A percentile compares a stretch with the other conserved stretches of the same genome.
Evolutionary conservation across 129 eudicot genomes (phyloP).

Genomic region (Artemisia annua): DNA sequence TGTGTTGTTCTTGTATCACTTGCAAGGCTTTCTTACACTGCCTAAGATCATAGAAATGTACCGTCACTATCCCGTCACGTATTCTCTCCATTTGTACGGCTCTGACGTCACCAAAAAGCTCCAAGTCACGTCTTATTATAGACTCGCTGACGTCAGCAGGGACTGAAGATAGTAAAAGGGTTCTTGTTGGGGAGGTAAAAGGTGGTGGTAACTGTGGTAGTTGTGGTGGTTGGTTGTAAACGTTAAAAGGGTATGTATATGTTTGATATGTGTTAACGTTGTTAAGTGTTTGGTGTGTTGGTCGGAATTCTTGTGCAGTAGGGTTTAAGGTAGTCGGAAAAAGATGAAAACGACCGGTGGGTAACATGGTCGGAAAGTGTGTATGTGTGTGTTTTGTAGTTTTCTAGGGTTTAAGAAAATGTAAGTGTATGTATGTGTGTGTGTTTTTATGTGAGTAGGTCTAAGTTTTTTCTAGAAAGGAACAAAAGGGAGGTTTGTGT

Average conservation of each 20-base stretch:
- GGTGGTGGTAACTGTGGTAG: slow-evolving; percentile 55
- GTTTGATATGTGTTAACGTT: slow-evolving; percentile 15
- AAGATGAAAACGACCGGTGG: slow-evolving; percentile 29
- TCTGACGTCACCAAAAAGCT: slow-evolving; percentile 83
- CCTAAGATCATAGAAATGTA: slow-evolving; percentile 85
- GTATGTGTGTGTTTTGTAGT: not conserved
- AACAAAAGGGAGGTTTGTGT: slow-evolving; percentile 45
- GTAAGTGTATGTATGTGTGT: not conserved
- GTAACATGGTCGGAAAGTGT: slow-evolving; percentile 38
- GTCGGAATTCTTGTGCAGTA: slow-evolving; percentile 76
- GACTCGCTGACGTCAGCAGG: slow-evolving; percentile 80
- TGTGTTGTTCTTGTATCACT: slow-evolving; percentile 77
- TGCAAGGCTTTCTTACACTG: slow-evolving; percentile 59
- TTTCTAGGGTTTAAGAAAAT: slow-evolving; percentile 28
- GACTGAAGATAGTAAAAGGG: slow-evolving; percentile 61
- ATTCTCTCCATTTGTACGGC: slow-evolving; percentile 88
- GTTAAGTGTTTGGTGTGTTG: slow-evolving; percentile 18
- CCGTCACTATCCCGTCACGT: slow-evolving; percentile 71
- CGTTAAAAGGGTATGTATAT: slow-evolving; percentile 37
- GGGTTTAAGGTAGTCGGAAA: slow-evolving; percentile 62
- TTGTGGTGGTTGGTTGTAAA: slow-evolving; percentile 18
- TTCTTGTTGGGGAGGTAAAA: slow-evolving; percentile 54
- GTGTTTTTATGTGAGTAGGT: slow-evolving; percentile 15
- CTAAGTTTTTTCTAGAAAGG: slow-evolving; percentile 39
- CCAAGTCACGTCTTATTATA: slow-evolving; percentile 63